A percentile compares a stretch with the other conserved stretches of the same genome.
These are phyloP conservation scores for Aphanomyces invadans DNA, from an alignment of 352 stramenopile genomes.

Conservation along the genomic window DNA sequence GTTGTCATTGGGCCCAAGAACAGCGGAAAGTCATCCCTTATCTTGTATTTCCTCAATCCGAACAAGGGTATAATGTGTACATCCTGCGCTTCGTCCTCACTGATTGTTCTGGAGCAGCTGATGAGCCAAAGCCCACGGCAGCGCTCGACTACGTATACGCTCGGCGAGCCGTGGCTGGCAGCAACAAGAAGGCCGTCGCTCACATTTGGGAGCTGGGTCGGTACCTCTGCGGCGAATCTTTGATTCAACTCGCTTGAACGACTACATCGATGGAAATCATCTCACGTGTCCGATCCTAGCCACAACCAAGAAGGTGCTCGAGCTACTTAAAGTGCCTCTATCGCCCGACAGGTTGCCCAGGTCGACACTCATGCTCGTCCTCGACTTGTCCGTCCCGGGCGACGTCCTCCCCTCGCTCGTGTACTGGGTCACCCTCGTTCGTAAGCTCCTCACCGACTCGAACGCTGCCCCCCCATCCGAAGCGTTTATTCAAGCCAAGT, in stretches of 20 bases:
- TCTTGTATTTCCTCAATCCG: slow-evolving; percentile 54
- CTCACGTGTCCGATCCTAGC: slow-evolving; percentile 31
- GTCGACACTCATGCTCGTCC: slow-evolving; percentile 61
- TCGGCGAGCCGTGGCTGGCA: slow-evolving; percentile 34
- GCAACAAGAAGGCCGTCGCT: slow-evolving; percentile 58
- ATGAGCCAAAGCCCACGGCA: slow-evolving; percentile 86
- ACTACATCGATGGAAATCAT: too few species aligned
- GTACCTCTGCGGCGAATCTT: too few species aligned
- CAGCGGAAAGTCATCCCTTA: slow-evolving; percentile 78
- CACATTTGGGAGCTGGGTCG: slow-evolving; percentile 90
- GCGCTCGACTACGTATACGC: slow-evolving; percentile 89
- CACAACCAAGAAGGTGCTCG: slow-evolving; percentile 57
- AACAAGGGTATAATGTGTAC: slow-evolving; percentile 32
- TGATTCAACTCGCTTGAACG: too few species aligned
- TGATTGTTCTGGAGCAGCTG: too few species aligned
- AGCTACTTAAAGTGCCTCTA: slow-evolving; percentile 82
- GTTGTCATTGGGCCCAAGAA: slow-evolving; percentile 56
- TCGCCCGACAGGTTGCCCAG: slow-evolving; percentile 67
- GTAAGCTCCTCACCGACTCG: slow-evolving; percentile 42
- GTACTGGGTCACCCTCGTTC: slow-evolving; percentile 66
- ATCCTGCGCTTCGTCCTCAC: too few species aligned
- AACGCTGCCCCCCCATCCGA: background rate
- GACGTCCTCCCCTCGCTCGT: slow-evolving; percentile 71
- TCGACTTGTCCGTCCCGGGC: slow-evolving; percentile 76
- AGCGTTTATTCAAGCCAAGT: slow-evolving; percentile 31